phyloP scores from a whole-genome alignment of 257 asterid genomes.

The Ballota nigra region DNA sequence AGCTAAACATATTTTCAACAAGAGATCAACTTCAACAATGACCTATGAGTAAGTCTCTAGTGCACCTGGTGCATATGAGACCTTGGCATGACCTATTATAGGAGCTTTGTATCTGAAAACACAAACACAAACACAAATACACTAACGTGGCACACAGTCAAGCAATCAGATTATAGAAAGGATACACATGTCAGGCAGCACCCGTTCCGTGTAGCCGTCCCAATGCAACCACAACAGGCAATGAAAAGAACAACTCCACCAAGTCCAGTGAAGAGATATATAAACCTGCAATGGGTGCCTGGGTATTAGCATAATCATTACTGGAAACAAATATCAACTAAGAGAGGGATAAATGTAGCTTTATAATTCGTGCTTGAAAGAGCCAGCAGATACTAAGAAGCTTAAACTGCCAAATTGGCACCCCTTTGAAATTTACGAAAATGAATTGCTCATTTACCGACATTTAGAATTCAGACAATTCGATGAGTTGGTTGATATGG shows the following conservation, averaged over 20 bases:
- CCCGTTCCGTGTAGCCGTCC: slow-evolving; percentile 65
- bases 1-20: neutral
- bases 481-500: neutral
- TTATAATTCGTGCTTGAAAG: slow-evolving; percentile 2
- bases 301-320: slow-evolving; percentile 14
- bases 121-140: neutral
- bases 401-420: neutral
- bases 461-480: neutral
- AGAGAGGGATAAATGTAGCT: neutral
- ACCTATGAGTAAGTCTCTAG: too few relatives aligned
- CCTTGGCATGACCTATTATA: too few relatives aligned
- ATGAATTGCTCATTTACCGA: neutral
- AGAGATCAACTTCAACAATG: neutral
- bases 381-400: neutral
- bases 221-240: slow-evolving; percentile 92
- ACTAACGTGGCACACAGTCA: neutral
- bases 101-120: neutral
- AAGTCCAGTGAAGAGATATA: slow-evolving; percentile 74
- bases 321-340: neutral
- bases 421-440: neutral
- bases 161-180: slow-evolving; percentile 30
- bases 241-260: slow-evolving; percentile 69
- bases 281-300: slow-evolving; percentile 65
- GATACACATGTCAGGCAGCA: slow-evolving; percentile 97
- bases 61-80: too few relatives aligned